Evolutionary conservation across 2,329 filamentous ascomycete genomes (phyloP), one percentile per base, ranked within the genome.

Genomic region (Ophiostoma pallidulum): DNA sequence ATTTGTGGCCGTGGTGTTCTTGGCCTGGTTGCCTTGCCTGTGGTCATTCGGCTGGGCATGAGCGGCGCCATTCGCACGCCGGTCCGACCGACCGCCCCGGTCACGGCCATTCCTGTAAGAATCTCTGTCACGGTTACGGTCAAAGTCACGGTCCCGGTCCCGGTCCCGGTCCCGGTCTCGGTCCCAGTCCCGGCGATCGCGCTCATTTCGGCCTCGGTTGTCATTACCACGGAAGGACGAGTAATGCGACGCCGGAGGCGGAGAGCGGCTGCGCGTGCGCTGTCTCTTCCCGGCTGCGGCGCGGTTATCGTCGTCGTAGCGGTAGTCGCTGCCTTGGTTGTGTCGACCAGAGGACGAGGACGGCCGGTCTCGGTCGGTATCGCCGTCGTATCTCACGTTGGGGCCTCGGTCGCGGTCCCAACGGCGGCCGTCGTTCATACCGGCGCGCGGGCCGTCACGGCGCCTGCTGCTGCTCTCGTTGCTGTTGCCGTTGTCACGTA

Each of bases 221-320:
- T 42, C 71, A 56, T 77, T 43, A 28, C 24, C 49, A 7, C 47
- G 49, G 42, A 37, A 35, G 20, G 33, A 38, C 26, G 40, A 22
- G 16, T n/a, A n/a, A n/a, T n/a, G n/a, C n/a, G n/a, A n/a, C n/a
- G n/a, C n/a, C n/a, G 44, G 41, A 4, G 60, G 56, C n/a, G 74
- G 72, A 4, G 73, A 76, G 13, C 71, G 69, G 50, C 67, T 81
- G 47, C 73, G 72, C 31, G 76, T 77, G 57, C 77, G 73, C 45
- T 68, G 66, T 38, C 73, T 70, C 59, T 80, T 80, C 35, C 76
- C 73, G 36, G 63, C 3, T 1, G 8, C n/a, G 10, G 33, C 28
- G 3, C 41, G 41, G 45, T 29, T 9, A 29, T 65, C 64, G 51
- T 49, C 41, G 37, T 52, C 48, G 18, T 56, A 51, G 39, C 48